Evolutionary conservation across 768 basidiomycete species (phyloP), one percentile per base, ranked within the genome.

Genomic region (Psilocybe cyanescens): DNA sequence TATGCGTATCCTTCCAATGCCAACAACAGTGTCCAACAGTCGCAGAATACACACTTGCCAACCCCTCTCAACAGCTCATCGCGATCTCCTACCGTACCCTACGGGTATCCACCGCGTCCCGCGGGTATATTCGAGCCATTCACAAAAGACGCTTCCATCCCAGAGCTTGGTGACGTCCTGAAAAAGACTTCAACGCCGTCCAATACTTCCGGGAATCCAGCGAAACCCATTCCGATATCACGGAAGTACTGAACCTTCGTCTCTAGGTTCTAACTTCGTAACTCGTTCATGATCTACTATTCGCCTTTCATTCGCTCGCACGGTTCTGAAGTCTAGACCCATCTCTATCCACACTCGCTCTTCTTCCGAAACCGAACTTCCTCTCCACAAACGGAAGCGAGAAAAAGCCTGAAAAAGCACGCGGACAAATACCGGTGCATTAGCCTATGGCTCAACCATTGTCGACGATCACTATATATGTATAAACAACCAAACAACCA

Each of bases 101-200:
- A 66, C 54, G 51, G 41, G 11, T 39, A 62, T 33, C 16, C 57
- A 47, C 41, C 60, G 8, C 56, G 31, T 35, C 41, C 52, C 31
- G 37, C 56, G 48, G 59, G 57, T 8, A 61, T 67, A 55, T 66
- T 69, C 37, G 59, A 65, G 17, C 57, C 65, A 5, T 64, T 62
- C 48, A 59, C 51, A 31, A 63, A 69, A 60, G 65, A 67, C n/a
- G 55, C 62, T 17, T 60, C 68, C 37, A 64, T 61, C 6, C 65
- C 65, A 16, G 68, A 69, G 14, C 63, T 71, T n/a, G 56, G 56
- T 28, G 48, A 66, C 45, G 58, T 67, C 46, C 50, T 69, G 19
- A 67, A 59, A 57, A 47, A 45, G 37, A 37, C 41, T 28, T 16
- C 46, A 31, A 55, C 41, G 41, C 53, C 44, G 9, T 47, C 56